Evolutionary conservation across 257 asterid genomes (phyloP).

Genomic region (Solanum appendiculatum): DNA sequence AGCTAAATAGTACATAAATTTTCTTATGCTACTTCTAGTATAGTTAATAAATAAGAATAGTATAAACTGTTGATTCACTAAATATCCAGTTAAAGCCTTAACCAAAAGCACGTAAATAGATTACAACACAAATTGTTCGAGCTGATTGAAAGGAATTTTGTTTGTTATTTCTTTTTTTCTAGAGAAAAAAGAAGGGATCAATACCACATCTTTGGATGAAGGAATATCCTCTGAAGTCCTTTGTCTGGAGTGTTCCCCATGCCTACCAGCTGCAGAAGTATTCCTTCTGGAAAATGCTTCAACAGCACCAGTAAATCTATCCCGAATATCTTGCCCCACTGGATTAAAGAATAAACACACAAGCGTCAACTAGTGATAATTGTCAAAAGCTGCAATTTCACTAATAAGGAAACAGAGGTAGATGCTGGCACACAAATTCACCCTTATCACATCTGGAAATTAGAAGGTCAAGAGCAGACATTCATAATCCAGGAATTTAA

Average conservation of each 20-base stretch:
- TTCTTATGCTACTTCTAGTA: neutral
- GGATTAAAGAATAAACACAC: neutral
- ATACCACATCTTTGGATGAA: constrained; percentile 26
- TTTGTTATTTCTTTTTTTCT: neutral
- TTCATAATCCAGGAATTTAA: neutral
- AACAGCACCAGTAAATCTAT: constrained; percentile 16
- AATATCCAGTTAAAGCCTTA: neutral
- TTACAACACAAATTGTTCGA: neutral
- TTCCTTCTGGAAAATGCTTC: constrained; percentile 22
- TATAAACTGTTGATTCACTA: neutral
- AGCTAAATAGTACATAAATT: neutral
- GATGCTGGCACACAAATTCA: neutral
- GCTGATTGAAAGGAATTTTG: neutral
- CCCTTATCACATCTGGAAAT: neutral
- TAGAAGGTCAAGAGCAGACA: neutral
- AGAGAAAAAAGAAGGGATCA: neutral
- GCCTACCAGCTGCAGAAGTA: constrained; percentile 4
- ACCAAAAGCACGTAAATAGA: neutral
- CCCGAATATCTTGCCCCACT: constrained; percentile 20
- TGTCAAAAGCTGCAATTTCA: neutral
- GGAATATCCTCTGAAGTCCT: constrained; percentile 15
- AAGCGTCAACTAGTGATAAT: neutral
- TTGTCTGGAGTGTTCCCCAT: constrained; percentile 21
- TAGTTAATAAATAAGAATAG: neutral
- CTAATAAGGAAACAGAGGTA: neutral